Evolutionary conservation across 371 early-diverging fungal genomes (phyloP).

Genomic region (Mucor piriformis): DNA sequence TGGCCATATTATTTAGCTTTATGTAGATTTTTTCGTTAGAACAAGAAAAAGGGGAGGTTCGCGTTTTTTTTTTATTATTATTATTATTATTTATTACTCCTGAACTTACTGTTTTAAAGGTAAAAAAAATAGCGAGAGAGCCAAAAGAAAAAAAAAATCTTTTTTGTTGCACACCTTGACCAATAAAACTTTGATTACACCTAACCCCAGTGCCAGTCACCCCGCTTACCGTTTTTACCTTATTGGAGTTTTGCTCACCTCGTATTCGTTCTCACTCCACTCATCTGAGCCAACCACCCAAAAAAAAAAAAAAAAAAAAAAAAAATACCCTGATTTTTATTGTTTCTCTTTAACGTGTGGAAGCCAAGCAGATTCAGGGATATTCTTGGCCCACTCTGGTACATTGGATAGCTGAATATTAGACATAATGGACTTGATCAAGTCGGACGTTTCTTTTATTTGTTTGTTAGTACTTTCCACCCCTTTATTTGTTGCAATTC

Average conservation of each 20-base stretch:
- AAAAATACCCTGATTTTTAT: neutral
- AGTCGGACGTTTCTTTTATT: constrained; percentile 33
- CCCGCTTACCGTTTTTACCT: constrained; percentile 11
- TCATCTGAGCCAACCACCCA: neutral
- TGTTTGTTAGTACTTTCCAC: neutral
- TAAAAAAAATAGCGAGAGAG: too few species aligned
- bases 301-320: constrained; percentile 1
- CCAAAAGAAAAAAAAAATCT: neutral
- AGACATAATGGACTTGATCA: constrained; percentile 44
- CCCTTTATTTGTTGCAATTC: constrained; percentile 8
- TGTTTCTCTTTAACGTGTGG: constrained; percentile 24
- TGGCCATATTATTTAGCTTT: constrained; percentile 9
- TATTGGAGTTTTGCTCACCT: constrained; percentile 11
- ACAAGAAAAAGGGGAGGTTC: neutral
- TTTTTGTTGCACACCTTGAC: neutral
- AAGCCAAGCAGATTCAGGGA: constrained; percentile 46
- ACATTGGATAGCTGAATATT: constrained; percentile 34
- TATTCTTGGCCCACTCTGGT: constrained; percentile 46
- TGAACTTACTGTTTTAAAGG: too few species aligned
- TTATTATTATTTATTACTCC: too few species aligned
- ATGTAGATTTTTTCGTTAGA: neutral
- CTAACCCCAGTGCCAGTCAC: constrained; percentile 2
- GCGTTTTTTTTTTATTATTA: too few species aligned
- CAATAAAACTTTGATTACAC: neutral
- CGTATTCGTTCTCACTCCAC: constrained; percentile 10